phyloP scores from a whole-genome alignment of 108 stramenopile species.

The Asterionellopsis glacialis region DNA sequence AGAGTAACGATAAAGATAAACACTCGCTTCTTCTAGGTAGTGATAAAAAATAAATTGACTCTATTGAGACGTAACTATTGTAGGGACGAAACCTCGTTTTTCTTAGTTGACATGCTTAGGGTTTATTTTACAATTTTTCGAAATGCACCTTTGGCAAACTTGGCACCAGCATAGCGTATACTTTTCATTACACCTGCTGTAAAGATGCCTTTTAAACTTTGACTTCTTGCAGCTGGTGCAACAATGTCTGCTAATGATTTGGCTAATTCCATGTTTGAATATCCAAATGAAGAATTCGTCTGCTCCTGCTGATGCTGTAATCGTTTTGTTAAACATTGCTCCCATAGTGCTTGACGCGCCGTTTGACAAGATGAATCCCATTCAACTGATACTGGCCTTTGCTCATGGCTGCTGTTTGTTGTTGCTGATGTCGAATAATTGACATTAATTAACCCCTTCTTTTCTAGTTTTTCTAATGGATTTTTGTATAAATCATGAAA shows the following conservation, averaged over 20 bases:
- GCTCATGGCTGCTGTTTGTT: neutral
- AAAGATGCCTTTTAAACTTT: slow-evolving; percentile 74
- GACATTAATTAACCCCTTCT: slow-evolving; percentile 30
- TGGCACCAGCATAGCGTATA: slow-evolving; percentile 63
- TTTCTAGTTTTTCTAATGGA: slow-evolving; percentile 24
- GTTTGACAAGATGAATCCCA: slow-evolving; percentile 22
- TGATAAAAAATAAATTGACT: too few relatives aligned
- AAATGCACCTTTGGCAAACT: slow-evolving; percentile 62
- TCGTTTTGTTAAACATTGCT: slow-evolving; percentile 1
- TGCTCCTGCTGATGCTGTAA: neutral
- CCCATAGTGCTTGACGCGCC: slow-evolving; percentile 2
- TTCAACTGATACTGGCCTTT: slow-evolving; percentile 11
- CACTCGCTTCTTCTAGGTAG: too few relatives aligned
- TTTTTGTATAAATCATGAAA: slow-evolving; percentile 57
- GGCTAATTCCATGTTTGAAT: neutral
- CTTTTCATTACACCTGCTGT: slow-evolving; percentile 68
- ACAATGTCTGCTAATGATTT: slow-evolving; percentile 47
- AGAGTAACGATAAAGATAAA: too few relatives aligned
- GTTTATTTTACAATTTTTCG: too few relatives aligned
- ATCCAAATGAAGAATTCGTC: neutral
- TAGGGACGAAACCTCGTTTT: too few relatives aligned
- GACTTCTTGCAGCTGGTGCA: slow-evolving; percentile 62
- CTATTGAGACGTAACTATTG: too few relatives aligned
- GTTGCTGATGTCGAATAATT: neutral
- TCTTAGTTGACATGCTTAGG: too few relatives aligned